Evolutionary conservation across 1,284 basidiomycete genomes (phyloP), one percentile per base, ranked within the genome.

Genomic region (Phaffia rhodozyma): DNA sequence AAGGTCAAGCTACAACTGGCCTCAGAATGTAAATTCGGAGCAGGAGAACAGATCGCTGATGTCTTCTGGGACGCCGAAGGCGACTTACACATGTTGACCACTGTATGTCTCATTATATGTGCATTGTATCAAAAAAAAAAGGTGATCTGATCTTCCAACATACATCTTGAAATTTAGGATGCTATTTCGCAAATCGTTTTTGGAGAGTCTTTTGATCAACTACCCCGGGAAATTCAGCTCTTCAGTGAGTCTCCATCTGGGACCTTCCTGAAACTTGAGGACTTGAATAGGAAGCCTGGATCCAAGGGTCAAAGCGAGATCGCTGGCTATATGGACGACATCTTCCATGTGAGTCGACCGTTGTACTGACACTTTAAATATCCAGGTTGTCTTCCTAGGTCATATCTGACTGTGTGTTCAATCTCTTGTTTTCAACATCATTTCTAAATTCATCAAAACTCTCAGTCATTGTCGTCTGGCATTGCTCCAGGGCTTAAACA

Each of bases 131-230:
- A 43, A 11, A 43, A 2, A 7, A 43, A 16, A 16, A 43, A 43
- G 38, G 9, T 34, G 32, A 34, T 34, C 32, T 34, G 32, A 34
- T 34, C 9, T 34, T 34, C 32, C 32, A 34, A 34, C 4, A 34
- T 34, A 34, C 32, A 34, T 34, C 32, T 9, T 9, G 9, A 4
- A 34, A 34, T 7, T 55, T 13, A n/a, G 51, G 59, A 61, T 21
- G 50, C 59, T 2, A 61, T 61, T 38, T 61, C 60, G 2, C 52
- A 55, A 11, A 55, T 61, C 52, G 49, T 47, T 13, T 61, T 61
- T 29, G 60, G 60, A 7, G 60, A 61, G 13, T 55, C 60, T 2
- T 55, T 61, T 16, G 30, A 30, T 16, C 60, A 61, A 29, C 38
- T 61, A 11, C 27, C 52, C 20, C 3, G 38, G 9, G 38, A 49